Percentiles rank a stretch among this genome's conserved stretches.
Conservation (phyloP, 345 rosid species). For the Eucalyptus urophylla region DNA sequence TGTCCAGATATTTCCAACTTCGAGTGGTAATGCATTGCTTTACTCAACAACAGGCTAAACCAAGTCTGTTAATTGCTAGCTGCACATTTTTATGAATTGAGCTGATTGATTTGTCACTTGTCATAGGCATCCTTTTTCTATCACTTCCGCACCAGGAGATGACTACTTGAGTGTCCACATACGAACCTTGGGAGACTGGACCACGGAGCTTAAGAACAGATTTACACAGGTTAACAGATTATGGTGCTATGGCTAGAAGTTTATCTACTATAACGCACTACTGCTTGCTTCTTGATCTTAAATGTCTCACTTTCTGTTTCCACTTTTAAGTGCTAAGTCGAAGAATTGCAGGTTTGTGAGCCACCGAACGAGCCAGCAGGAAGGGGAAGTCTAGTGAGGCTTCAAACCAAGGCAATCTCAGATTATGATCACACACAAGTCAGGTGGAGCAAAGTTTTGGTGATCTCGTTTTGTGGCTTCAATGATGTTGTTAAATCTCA, state of each 20-base stretch:
- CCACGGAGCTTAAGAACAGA: constrained; percentile 51
- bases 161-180: constrained; percentile 85
- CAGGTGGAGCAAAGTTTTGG: constrained; percentile 1
- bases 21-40: constrained; percentile 48
- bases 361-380: constrained; percentile 24
- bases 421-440: constrained; percentile 35
- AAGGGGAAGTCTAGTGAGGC: constrained; percentile 42
- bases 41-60: too few relatives aligned
- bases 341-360: constrained; percentile 50
- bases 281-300: background rate
- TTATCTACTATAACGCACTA: background rate
- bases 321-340: background rate
- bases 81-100: background rate
- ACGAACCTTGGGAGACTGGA: constrained; percentile 90
- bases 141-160: constrained; percentile 92
- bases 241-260: background rate
- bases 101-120: background rate
- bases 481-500: background rate
- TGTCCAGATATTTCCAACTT: constrained; percentile 69
- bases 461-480: background rate
- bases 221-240: constrained; percentile 43
- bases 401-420: constrained; percentile 47
- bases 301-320: background rate
- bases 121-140: constrained; percentile 93
- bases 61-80: background rate